Conservation (phyloP, 208 protist genomes). For the Trypanosomatidae sp. region DNA sequence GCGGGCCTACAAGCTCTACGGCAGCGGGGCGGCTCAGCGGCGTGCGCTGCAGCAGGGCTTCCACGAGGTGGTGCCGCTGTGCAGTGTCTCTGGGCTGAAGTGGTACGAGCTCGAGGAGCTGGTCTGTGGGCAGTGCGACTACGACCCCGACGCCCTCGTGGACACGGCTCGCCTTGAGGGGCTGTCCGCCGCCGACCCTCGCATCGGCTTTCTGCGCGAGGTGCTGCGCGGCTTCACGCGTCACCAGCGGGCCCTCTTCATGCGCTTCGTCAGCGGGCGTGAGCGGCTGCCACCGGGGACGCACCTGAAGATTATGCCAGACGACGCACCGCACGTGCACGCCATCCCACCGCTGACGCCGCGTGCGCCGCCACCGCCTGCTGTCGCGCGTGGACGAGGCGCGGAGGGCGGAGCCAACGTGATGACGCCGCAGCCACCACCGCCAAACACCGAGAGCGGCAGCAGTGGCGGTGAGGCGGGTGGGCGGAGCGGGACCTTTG, state of each 20-base stretch:
- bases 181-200: constrained; percentile 42
- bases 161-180: constrained; percentile 81
- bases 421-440: constrained; percentile 28
- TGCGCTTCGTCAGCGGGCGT: constrained; percentile 93
- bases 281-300: constrained; percentile 79
- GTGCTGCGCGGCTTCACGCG: constrained; percentile 79
- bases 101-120: constrained; percentile 93
- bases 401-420: neutral
- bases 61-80: constrained; percentile 79
- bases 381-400: neutral
- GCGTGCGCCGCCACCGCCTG: neutral
- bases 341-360: constrained; percentile 14
- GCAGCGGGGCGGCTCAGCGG: constrained; percentile 41
- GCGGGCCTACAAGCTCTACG: constrained; percentile 52
- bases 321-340: constrained; percentile 17
- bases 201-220: constrained; percentile 84
- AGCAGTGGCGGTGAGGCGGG: constrained; percentile 2
- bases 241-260: constrained; percentile 86
- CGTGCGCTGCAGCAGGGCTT: constrained; percentile 86
- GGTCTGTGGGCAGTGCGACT: constrained; percentile 89
- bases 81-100: constrained; percentile 68
- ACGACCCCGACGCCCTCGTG: constrained; percentile 86
- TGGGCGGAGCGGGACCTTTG: too few relatives aligned
- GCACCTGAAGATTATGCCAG: constrained; percentile 82
- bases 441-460: constrained; percentile 8